Evolutionary conservation across 2,329 filamentous ascomycete genomes (phyloP).

Genomic region (Allantophomopsis cytisporea): DNA sequence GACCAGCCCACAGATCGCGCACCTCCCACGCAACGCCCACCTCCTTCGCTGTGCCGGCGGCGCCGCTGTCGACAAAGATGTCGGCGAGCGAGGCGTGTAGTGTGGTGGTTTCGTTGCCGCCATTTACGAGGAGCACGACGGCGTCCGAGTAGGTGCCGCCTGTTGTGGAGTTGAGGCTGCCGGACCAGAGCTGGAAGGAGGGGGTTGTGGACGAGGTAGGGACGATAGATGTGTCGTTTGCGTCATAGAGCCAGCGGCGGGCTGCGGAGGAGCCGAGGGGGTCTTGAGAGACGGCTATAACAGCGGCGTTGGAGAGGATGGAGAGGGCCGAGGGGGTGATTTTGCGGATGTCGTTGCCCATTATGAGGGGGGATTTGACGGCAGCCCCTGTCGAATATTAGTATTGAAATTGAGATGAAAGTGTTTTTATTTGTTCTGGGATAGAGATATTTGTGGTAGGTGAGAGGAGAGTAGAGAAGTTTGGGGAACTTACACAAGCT

Average conservation of each 20-base stretch:
- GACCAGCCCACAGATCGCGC: constrained; percentile 38
- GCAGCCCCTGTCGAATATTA: constrained; percentile 12
- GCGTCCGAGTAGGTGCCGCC: constrained; percentile 27
- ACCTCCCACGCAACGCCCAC: constrained; percentile 32
- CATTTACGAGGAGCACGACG: constrained; percentile 35
- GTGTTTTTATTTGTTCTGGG: no score
- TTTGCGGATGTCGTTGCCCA: constrained; percentile 16
- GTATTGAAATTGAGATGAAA: not conserved
- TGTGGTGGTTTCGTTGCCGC: constrained; percentile 22
- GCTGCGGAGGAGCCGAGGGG: constrained; percentile 22
- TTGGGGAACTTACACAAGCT: constrained; percentile 11
- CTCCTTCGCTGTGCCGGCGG: constrained; percentile 25
- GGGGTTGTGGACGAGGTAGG: constrained; percentile 25
- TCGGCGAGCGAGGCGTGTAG: constrained; percentile 37
- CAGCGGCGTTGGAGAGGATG: constrained; percentile 26
- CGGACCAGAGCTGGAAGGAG: constrained; percentile 35
- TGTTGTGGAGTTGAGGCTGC: constrained; percentile 22
- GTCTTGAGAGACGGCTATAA: constrained; percentile 29
- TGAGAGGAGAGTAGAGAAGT: not conserved
- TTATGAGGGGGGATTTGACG: constrained; percentile 15
- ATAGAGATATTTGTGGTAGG: no score
- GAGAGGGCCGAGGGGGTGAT: constrained; percentile 20
- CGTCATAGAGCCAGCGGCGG: constrained; percentile 28
- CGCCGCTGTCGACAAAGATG: constrained; percentile 34
- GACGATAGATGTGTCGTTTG: constrained; percentile 16